Conservation (phyloP, 2,329 filamentous ascomycete genomes). For the Alternaria conjuncta region DNA sequence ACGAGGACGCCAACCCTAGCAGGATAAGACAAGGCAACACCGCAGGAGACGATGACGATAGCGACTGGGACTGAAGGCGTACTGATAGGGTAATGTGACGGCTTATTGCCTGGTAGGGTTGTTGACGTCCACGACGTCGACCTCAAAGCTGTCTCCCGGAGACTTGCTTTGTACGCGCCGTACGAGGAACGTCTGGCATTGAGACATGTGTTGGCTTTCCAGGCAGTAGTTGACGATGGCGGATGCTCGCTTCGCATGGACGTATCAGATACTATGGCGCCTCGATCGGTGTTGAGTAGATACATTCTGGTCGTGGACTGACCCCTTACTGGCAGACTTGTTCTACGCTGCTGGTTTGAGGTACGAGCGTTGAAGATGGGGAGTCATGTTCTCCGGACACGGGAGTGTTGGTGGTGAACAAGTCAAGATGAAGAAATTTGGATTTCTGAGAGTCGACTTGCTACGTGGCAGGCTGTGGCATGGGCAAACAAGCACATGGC, state of each 20-base stretch:
- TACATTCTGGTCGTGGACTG: not conserved
- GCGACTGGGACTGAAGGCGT: slow-evolving; percentile 64
- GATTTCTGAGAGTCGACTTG: not conserved
- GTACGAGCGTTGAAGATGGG: not conserved
- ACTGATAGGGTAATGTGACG: not conserved
- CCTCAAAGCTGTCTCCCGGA: not conserved
- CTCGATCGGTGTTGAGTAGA: not conserved
- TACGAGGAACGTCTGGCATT: not conserved
- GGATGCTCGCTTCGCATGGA: not conserved
- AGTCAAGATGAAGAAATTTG: not conserved
- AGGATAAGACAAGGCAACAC: slow-evolving; percentile 54
- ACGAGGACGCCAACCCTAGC: slow-evolving; percentile 59
- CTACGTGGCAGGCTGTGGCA: not conserved
- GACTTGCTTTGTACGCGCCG: not conserved
- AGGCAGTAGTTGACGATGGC: not conserved
- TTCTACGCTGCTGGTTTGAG: not conserved
- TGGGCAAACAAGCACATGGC: not conserved
- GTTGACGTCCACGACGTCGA: not conserved
- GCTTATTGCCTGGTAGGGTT: not conserved
- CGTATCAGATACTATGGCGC: not conserved
- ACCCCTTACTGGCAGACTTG: not conserved
- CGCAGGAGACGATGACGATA: slow-evolving; percentile 57
- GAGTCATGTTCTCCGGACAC: not conserved
- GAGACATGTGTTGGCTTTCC: not conserved
- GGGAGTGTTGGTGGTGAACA: not conserved